Conservation (phyloP, 805 yeast genomes). For the Starmerella geochares region DNA sequence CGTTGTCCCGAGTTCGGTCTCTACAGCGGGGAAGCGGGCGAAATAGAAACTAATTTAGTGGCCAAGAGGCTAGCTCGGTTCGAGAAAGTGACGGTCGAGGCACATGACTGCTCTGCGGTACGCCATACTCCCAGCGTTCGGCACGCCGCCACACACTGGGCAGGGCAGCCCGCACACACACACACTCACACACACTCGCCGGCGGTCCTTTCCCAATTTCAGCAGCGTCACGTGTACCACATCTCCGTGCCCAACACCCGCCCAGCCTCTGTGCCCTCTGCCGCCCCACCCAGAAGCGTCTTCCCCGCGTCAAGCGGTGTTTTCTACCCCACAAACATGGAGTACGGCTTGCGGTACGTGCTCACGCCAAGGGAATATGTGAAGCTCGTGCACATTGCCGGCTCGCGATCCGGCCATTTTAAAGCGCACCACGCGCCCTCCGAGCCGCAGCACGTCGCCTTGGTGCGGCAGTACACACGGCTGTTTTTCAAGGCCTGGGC, state of each 20-base stretch:
- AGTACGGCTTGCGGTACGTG: constrained; percentile 11
- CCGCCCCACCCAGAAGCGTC: too few relatives aligned
- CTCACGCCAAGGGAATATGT: constrained; percentile 15
- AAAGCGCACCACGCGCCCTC: neutral
- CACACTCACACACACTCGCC: too few relatives aligned
- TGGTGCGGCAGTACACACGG: constrained; percentile 13
- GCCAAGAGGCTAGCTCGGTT: neutral
- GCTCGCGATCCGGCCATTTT: neutral
- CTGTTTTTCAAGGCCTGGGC: constrained; percentile 12
- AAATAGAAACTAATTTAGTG: neutral
- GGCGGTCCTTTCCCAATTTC: too few relatives aligned
- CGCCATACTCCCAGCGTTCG: neutral
- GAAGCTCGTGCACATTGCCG: constrained; percentile 2
- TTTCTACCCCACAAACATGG: constrained; percentile 10
- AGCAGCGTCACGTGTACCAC: neutral
- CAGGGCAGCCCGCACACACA: too few relatives aligned
- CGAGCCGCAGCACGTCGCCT: neutral
- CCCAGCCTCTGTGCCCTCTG: too few relatives aligned
- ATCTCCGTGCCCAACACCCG: too few relatives aligned
- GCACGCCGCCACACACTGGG: too few relatives aligned
- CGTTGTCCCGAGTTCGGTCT: neutral
- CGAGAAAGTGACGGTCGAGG: neutral
- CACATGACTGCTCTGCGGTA: neutral
- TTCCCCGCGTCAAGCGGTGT: neutral
- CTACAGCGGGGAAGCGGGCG: neutral